A percentile compares a stretch with the other conserved stretches of the same genome.
Evolutionary conservation across 2,329 filamentous ascomycete genomes (phyloP).

Genomic region (Epichloe aotearoae): DNA sequence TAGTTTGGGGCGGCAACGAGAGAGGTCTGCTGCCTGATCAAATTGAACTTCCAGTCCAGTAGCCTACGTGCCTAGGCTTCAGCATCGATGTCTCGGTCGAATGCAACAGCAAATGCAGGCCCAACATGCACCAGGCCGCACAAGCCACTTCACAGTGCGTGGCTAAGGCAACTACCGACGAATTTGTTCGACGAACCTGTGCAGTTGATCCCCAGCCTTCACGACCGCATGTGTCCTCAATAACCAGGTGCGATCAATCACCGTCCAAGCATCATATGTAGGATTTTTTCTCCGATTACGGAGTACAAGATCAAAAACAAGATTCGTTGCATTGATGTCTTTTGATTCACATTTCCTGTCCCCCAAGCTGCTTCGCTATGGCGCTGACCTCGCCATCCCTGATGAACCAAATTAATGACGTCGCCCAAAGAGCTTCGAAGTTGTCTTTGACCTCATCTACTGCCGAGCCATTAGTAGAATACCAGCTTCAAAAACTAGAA

Average conservation of each 20-base stretch:
- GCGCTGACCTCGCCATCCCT: slow-evolving; percentile 14
- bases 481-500: slow-evolving; percentile 26
- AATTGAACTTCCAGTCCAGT: too few species aligned
- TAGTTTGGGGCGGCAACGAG: neutral
- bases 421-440: slow-evolving; percentile 12
- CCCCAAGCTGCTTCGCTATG: neutral
- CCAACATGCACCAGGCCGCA: too few species aligned
- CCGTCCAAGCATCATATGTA: neutral
- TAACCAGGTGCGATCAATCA: neutral
- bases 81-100: neutral
- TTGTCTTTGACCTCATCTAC: slow-evolving; percentile 14
- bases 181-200: too few species aligned
- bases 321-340: neutral
- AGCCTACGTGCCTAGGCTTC: neutral
- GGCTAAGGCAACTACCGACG: neutral
- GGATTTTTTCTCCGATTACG: neutral
- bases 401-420: slow-evolving; percentile 15
- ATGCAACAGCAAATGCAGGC: too few species aligned
- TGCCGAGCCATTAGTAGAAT: slow-evolving; percentile 18
- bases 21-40: too few species aligned
- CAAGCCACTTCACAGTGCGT: neutral
- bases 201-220: too few species aligned
- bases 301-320: neutral
- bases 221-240: too few species aligned
- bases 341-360: neutral